A percentile compares a stretch with the other conserved stretches of the same genome.
Evolutionary conservation across 2,329 filamentous ascomycete genomes (phyloP).

Genomic region (Colletotrichum sp.): DNA sequence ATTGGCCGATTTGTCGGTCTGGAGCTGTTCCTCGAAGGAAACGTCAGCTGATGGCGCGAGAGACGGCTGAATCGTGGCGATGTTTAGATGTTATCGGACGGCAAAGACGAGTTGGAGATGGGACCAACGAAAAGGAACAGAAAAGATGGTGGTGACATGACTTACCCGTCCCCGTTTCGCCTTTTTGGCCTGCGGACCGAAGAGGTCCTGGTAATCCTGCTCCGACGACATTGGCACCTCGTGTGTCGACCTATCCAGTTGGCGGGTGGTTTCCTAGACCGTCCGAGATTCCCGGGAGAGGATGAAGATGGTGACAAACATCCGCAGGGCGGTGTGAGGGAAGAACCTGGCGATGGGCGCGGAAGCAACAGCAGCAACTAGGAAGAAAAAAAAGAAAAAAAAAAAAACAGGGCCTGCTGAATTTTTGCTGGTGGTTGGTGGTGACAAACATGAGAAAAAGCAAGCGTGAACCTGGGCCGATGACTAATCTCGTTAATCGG

Average conservation of each 20-base stretch:
- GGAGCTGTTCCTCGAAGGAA: slow-evolving; percentile 15
- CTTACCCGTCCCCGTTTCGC: slow-evolving; percentile 22
- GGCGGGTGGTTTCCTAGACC: background rate
- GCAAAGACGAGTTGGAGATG: background rate
- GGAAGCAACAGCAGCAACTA: background rate
- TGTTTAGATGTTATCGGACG: background rate
- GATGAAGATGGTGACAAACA: background rate
- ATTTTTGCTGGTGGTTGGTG: slow-evolving; percentile 14
- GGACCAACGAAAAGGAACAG: rapidly evolving
- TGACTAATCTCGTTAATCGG: slow-evolving; percentile 11
- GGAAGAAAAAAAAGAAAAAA: background rate
- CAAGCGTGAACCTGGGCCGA: background rate
- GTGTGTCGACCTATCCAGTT: background rate
- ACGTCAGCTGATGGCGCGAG: slow-evolving; percentile 1
- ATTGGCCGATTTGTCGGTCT: slow-evolving; percentile 23
- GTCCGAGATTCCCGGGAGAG: slow-evolving; percentile 7
- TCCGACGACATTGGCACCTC: slow-evolving; percentile 8
- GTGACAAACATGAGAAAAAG: slow-evolving; percentile 15
- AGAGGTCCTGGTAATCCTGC: slow-evolving; percentile 20
- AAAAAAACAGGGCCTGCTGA: background rate
- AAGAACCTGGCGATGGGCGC: background rate
- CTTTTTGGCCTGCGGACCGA: slow-evolving; percentile 20
- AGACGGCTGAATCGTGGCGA: background rate
- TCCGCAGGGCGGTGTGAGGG: slow-evolving; percentile 11
- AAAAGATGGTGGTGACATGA: background rate